Conservation (phyloP, 805 yeast genomes). For the Cyberlindnera euphorbiiphila region DNA sequence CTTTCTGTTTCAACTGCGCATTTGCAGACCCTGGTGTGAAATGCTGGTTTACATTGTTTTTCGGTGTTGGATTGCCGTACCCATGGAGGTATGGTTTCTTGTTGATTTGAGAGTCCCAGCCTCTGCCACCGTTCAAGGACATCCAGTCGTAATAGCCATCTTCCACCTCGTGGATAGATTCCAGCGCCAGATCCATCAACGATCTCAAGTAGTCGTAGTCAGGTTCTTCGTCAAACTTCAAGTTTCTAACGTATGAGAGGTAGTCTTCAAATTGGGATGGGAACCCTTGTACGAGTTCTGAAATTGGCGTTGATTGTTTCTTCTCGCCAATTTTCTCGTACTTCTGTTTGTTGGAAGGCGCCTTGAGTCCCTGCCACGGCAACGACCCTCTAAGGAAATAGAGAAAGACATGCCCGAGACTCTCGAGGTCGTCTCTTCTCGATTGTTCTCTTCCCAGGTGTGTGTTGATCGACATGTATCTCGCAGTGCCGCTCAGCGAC, state of each 20-base stretch:
- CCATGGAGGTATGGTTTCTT: slow-evolving; percentile 95
- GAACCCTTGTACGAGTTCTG: slow-evolving; percentile 64
- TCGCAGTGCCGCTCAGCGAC: slow-evolving; percentile 95
- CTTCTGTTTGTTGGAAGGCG: slow-evolving; percentile 96
- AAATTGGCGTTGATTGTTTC: slow-evolving; percentile 83
- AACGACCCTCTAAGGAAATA: slow-evolving; percentile 90
- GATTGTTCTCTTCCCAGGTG: slow-evolving; percentile 96
- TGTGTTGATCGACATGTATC: slow-evolving; percentile 97
- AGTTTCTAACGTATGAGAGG: slow-evolving; percentile 79
- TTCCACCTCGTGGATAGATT: slow-evolving; percentile 61
- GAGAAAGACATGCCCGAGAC: slow-evolving; percentile 94
- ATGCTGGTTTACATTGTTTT: slow-evolving; percentile 22
- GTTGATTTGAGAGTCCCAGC: slow-evolving; percentile 89
- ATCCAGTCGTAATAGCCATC: slow-evolving; percentile 98
- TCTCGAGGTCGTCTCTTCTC: slow-evolving; percentile 94
- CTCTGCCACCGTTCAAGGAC: slow-evolving; percentile 91
- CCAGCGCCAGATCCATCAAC: slow-evolving; percentile 73
- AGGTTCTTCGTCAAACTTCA: slow-evolving; percentile 91
- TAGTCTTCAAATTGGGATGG: slow-evolving; percentile 94
- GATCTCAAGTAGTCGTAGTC: slow-evolving; percentile 85
- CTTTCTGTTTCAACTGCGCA: slow-evolving; percentile 25
- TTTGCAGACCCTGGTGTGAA: slow-evolving; percentile 9
- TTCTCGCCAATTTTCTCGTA: slow-evolving; percentile 97
- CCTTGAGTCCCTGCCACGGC: slow-evolving; percentile 99
- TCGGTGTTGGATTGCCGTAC: slow-evolving; percentile 90